Conservation (phyloP, 306 rosid genomes). For the Acacia melanoxylon region DNA sequence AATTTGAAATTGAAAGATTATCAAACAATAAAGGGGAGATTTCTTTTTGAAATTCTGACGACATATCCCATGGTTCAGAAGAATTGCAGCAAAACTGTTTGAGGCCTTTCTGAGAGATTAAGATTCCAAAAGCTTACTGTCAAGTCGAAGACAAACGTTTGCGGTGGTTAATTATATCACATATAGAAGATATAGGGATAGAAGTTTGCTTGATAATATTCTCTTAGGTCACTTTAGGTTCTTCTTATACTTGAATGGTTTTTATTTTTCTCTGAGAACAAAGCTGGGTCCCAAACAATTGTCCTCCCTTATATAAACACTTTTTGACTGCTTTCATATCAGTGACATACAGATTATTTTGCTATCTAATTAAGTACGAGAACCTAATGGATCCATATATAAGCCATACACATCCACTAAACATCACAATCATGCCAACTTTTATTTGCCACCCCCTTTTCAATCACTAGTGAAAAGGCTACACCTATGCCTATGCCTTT, state of each 20-base stretch:
- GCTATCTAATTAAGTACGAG: slow-evolving; percentile 28
- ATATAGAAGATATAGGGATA: neutral
- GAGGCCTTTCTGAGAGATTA: slow-evolving; percentile 25
- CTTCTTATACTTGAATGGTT: slow-evolving; percentile 41
- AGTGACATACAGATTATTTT: slow-evolving; percentile 28
- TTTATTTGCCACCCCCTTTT: neutral
- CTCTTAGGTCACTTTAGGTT: slow-evolving; percentile 31
- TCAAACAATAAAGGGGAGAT: slow-evolving; percentile 22
- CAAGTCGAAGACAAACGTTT: slow-evolving; percentile 51
- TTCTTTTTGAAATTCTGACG: neutral
- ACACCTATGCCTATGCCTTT: neutral
- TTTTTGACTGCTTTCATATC: slow-evolving; percentile 27
- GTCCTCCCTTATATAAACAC: slow-evolving; percentile 31
- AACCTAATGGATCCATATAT: slow-evolving; percentile 12
- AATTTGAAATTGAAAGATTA: neutral
- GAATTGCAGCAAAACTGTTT: slow-evolving; percentile 27
- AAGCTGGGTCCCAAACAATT: slow-evolving; percentile 48
- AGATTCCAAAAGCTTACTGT: slow-evolving; percentile 40
- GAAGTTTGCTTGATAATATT: slow-evolving; percentile 25
- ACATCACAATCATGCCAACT: slow-evolving; percentile 24
- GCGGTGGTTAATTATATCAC: slow-evolving; percentile 31
- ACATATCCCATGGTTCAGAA: slow-evolving; percentile 33
- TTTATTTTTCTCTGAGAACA: slow-evolving; percentile 20
- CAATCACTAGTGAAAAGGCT: slow-evolving; percentile 7
- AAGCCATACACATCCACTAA: slow-evolving; percentile 37